phyloP scores from a whole-genome alignment of 305 asterid species.

The Caryopteris hybrid region DNA sequence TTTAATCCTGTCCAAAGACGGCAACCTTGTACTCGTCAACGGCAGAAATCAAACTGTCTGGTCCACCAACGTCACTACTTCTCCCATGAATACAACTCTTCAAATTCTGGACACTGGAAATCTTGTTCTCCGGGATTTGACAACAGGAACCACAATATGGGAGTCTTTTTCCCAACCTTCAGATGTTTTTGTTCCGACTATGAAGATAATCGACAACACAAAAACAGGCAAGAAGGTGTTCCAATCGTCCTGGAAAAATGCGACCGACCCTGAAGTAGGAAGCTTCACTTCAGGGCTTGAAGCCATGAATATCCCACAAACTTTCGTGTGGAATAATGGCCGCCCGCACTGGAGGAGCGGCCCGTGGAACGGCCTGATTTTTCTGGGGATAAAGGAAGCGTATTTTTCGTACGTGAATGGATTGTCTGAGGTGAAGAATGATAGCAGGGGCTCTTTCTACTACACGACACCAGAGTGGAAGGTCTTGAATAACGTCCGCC shows the following conservation, averaged over 20 bases:
- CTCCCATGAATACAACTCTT: background rate
- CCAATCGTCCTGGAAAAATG: constrained; percentile 22
- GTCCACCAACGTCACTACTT: constrained; percentile 20
- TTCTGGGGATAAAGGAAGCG: constrained; percentile 30
- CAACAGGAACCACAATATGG: background rate
- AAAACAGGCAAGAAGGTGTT: constrained; percentile 15
- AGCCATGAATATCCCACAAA: constrained; percentile 14
- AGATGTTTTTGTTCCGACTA: constrained; percentile 7
- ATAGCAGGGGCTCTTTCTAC: constrained; percentile 10
- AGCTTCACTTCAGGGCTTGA: constrained; percentile 22
- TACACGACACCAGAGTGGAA: constrained; percentile 3
- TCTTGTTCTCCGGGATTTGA: constrained; percentile 28
- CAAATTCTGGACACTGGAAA: constrained; percentile 33
- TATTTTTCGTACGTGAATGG: constrained; percentile 24
- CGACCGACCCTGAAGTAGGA: constrained; percentile 25
- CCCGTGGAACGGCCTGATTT: constrained; percentile 34
- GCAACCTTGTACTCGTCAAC: constrained; percentile 20
- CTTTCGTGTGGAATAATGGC: constrained; percentile 12
- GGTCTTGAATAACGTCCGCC: background rate
- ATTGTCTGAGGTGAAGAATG: constrained; percentile 6
- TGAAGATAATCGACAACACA: constrained; percentile 18
- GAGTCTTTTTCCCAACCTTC: constrained; percentile 16
- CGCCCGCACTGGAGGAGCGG: constrained; percentile 29
- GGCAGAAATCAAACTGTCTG: constrained; percentile 20
- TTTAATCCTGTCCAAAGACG: constrained; percentile 17